Conservation (phyloP, 345 rosid species). For the Brassica nigra region DNA sequence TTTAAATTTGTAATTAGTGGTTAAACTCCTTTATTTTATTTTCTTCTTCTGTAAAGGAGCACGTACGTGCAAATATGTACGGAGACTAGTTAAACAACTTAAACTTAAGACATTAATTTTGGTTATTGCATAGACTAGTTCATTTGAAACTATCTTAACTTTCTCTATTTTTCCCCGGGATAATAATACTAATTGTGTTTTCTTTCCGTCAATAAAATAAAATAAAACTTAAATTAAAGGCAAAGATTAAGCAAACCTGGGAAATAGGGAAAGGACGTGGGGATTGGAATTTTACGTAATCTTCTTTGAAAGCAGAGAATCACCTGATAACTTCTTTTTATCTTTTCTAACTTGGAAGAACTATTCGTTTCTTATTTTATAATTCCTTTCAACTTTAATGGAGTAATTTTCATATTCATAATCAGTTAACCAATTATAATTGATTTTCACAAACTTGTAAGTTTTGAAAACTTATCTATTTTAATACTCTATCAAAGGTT, state of each 20-base stretch:
- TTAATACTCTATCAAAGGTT: background rate
- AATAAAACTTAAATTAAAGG: slow-evolving; percentile 17
- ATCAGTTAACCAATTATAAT: background rate
- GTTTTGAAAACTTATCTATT: background rate
- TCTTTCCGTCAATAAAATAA: slow-evolving; percentile 11
- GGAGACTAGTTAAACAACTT: background rate
- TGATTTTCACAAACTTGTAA: background rate
- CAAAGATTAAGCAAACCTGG: slow-evolving; percentile 37
- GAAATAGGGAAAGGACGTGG: slow-evolving; percentile 38
- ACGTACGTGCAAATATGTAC: background rate
- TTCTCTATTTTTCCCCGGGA: background rate
- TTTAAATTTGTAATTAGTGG: background rate
- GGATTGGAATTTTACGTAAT: slow-evolving; percentile 18
- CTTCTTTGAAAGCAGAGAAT: slow-evolving; percentile 30
- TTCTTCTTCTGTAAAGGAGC: background rate
- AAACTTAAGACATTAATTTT: slow-evolving; percentile 1
- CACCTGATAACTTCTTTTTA: slow-evolving; percentile 31
- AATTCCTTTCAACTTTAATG: background rate
- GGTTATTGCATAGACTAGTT: slow-evolving; percentile 3
- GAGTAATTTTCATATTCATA: background rate
- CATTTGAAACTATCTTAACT: background rate
- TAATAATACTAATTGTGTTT: slow-evolving; percentile 8
- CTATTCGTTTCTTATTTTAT: slow-evolving; percentile 4
- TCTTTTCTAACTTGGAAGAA: slow-evolving; percentile 14
- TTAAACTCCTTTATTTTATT: background rate